phyloP scores from a whole-genome alignment of 2,329 filamentous ascomycete genomes.

The Lecanicillium sp. region DNA sequence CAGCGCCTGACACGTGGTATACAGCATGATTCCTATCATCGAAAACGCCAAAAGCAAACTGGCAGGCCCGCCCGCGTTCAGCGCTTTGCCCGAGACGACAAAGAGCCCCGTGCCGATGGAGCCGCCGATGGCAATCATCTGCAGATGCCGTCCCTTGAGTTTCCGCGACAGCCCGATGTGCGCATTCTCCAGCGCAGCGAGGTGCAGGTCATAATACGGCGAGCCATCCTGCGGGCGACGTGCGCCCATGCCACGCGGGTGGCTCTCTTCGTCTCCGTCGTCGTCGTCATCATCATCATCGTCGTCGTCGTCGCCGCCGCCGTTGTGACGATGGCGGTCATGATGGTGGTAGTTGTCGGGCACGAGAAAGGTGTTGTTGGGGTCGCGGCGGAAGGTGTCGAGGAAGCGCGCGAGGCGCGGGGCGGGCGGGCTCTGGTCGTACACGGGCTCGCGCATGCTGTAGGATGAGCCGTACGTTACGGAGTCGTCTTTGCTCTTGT shows the following conservation, averaged over 20 bases:
- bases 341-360: slow-evolving; percentile 32
- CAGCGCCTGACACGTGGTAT: slow-evolving; percentile 84
- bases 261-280: no score
- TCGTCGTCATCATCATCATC: slow-evolving; percentile 22
- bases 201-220: slow-evolving; percentile 50
- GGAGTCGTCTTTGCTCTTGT: slow-evolving; percentile 54
- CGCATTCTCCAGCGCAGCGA: slow-evolving; percentile 66
- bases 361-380: slow-evolving; percentile 42
- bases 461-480: slow-evolving; percentile 43
- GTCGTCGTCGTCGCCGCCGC: slow-evolving; percentile 36
- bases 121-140: slow-evolving; percentile 97
- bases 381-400: slow-evolving; percentile 60
- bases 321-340: no score
- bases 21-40: slow-evolving; percentile 81
- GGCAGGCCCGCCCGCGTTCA: slow-evolving; percentile 69
- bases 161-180: slow-evolving; percentile 68
- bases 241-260: slow-evolving; percentile 24
- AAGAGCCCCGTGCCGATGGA: slow-evolving; percentile 87
- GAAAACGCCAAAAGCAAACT: slow-evolving; percentile 71
- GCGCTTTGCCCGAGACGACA: slow-evolving; percentile 69
- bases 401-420: slow-evolving; percentile 40
- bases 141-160: slow-evolving; percentile 78
- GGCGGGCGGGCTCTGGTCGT: slow-evolving; percentile 30
- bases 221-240: slow-evolving; percentile 29
- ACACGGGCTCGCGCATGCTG: slow-evolving; percentile 46